A percentile compares a stretch with the other conserved stretches of the same genome.
phyloP scores from a whole-genome alignment of 305 asterid species.

The Fraxinus latifolia region DNA sequence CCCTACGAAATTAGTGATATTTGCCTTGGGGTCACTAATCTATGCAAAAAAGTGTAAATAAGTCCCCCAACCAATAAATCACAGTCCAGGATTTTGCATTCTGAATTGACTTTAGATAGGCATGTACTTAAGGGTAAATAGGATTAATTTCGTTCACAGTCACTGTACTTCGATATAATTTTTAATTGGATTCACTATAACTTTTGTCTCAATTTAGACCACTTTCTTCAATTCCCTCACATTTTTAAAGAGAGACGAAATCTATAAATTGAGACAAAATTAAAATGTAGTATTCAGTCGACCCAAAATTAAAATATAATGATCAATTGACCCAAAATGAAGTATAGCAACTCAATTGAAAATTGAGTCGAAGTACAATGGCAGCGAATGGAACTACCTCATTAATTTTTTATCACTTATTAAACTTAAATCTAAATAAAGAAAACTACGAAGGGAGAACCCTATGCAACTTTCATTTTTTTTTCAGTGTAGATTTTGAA shows the following conservation, averaged over 20 bases:
- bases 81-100: too few species aligned
- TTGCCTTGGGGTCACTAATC: not conserved
- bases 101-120: not conserved
- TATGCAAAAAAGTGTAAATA: not conserved
- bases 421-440: not conserved
- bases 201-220: not conserved
- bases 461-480: not conserved
- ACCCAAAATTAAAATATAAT: not conserved
- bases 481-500: not conserved
- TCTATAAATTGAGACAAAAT: not conserved
- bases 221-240: not conserved
- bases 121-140: not conserved
- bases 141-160: not conserved
- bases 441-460: not conserved
- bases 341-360: not conserved
- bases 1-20: not conserved
- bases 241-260: not conserved
- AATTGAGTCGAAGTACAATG: not conserved
- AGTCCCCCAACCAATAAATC: not conserved
- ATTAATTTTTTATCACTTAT: not conserved
- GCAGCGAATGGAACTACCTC: not conserved
- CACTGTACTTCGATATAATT: not conserved
- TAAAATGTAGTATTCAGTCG: not conserved
- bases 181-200: not conserved
- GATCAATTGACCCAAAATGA: not conserved